phyloP scores from a whole-genome alignment of 306 rosid genomes.

The Lathyrus oleraceus region DNA sequence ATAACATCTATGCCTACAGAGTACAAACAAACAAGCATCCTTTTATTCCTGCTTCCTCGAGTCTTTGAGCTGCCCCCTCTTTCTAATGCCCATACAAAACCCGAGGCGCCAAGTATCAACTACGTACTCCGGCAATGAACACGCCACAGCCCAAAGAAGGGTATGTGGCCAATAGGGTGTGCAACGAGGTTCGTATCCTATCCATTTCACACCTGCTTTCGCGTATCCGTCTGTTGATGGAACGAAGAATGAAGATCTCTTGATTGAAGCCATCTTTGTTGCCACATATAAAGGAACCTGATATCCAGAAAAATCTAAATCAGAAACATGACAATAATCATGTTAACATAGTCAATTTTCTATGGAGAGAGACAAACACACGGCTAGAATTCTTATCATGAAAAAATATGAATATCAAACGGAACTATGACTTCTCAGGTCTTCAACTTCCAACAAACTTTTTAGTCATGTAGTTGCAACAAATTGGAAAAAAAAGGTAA shows the following conservation, averaged over 20 bases:
- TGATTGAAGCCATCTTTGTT: constrained; percentile 96
- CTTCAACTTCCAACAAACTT: constrained; percentile 16
- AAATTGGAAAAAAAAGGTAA: background rate
- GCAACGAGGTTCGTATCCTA: constrained; percentile 92
- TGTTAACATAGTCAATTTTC: constrained; percentile 13
- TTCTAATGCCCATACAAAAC: constrained; percentile 66
- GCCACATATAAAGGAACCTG: constrained; percentile 97
- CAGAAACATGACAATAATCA: constrained; percentile 9
- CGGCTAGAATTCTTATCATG: background rate
- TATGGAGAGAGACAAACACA: background rate
- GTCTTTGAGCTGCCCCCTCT: constrained; percentile 86
- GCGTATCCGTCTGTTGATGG: constrained; percentile 87
- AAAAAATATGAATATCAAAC: background rate
- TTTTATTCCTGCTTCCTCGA: constrained; percentile 61
- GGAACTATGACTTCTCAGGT: background rate
- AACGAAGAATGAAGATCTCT: constrained; percentile 82
- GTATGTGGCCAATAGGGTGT: constrained; percentile 96
- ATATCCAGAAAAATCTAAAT: constrained; percentile 32
- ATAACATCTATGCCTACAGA: constrained; percentile 34
- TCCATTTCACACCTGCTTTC: constrained; percentile 71
- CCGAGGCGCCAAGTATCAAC: constrained; percentile 79
- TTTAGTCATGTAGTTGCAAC: constrained; percentile 6
- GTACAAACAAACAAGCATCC: constrained; percentile 6
- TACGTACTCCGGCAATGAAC: constrained; percentile 59
- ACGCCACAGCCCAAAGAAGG: constrained; percentile 70